Evolutionary conservation across 1,284 basidiomycete species (phyloP), one percentile per base, ranked within the genome.

Genomic region (Cerrena zonata): DNA sequence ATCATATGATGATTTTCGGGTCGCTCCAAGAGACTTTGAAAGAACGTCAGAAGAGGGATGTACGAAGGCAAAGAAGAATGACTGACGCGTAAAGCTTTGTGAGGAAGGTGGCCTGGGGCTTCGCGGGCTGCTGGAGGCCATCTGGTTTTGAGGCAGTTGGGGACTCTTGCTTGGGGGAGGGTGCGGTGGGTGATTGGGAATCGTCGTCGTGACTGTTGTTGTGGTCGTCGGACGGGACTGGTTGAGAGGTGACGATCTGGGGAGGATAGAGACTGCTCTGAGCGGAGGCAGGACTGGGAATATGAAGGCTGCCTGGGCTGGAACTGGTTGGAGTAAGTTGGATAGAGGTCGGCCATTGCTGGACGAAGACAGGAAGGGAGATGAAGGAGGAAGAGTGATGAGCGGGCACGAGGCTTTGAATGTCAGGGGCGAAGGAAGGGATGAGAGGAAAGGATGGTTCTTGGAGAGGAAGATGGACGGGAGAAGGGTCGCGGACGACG

Each of bases 1-100:
- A 94, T 92, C 84, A 94, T 93, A 67, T 90, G 86, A 61, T 90
- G 87, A 68, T 90, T 90, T 70, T 91, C 88, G 50, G 84, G 79
- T 40, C 88, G 82, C 67, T 91, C 89, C 61, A 91, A 80, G 50
- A 91, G 82, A 54, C 88, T 89, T 65, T 46, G 49, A 43, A 23
- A 34, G n/a, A 24, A 30, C 26, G 45, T 49, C 45, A 53, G 52
- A 25, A 37, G 53, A 47, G 37, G 58, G 48, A 45, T 50, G 42
- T 47, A 56, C 51, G 59, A 61, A 60, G 55, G 53, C 47, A 51
- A 56, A 44, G 41, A 56, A 48, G 60, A 39, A 57, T 41, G 59
- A 83, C 86, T 61, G 65, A 91, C 89, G 86, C 83, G 77, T 93
- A 94, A 45, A 94, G 81, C 77, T 93, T 94, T 66, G 90, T 93